Base-by-base conservation (phyloP, 805 yeast species). In the Pichia kluyveri region DNA sequence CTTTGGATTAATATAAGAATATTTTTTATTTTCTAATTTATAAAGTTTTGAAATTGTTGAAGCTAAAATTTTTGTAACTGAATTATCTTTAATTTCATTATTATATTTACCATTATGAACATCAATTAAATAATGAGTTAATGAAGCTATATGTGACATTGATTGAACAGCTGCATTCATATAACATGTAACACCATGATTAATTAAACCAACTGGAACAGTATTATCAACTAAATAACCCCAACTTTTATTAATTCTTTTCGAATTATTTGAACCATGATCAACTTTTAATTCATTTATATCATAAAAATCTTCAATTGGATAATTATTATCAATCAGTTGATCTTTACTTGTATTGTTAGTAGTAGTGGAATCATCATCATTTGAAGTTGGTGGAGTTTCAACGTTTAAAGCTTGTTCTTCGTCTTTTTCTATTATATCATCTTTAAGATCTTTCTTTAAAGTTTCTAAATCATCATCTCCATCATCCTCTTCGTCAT, bases 111-210 rank as follows among this genome's bases (percentile, higher is more conserved):
- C 80, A 30, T 71, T 66, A 45, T 76, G 65, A 8, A 88, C 77
- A 49, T 85, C 90, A 40, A 73, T 69, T 47, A 93, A 68, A 61
- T 90, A 93, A 61, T 87, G 91, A 57, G 85, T 86, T 48, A 91
- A 66, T 5, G 97, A 95, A 8, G 99, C 97, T 18, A 89, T 80
- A 60, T 91, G 99, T 36, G 90, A 67, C 72, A 93, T 68, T 1
- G 95, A 82, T 69, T 91, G 98, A 27, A 93, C 82, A 1, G 97
- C 97, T 8, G 96, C 83, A 65, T 93, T 91, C 77, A 91, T 90
- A 68, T 91, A 91, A 64, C 99, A 91, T 4, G 98, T 91, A 42
- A 93, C 98, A 39, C 97, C 97, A 56, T 84, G 90, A 65, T 91
- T 91, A 44, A 85, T 66, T 44, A 91, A 69, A 0, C 99, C 99